Base-by-base conservation (phyloP, 2,329 filamentous ascomycete genomes). In the Scleromitrula shiraiana region DNA sequence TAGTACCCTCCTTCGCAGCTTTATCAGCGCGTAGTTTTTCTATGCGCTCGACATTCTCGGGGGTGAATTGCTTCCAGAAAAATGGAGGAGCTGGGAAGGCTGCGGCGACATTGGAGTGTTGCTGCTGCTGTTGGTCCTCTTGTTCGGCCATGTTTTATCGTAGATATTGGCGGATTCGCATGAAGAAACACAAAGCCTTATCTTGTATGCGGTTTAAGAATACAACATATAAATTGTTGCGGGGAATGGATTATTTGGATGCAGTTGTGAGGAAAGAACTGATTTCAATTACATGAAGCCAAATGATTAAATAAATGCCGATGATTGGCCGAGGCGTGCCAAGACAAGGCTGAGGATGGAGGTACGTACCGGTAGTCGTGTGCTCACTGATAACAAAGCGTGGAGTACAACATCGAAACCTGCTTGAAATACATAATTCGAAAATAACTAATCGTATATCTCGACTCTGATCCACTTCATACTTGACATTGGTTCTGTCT, bases 51-150 rank as follows among this genome's bases (percentile, higher is more conserved):
- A 87, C 61, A 62, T 91, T 94, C 23, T 84, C 79, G 3, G 80
- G 66, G 0, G 88, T 95, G 68, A 97, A 97, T 64, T 86, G 76
- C 57, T 84, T 83, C 82, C 87, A 97, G 69, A 96, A 95, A 1
- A 84, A 82, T 22, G 93, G 93, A 22, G 93, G 93, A 44, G 85
- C 80, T 20, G 93, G 91, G 64, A 89, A 95, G 33, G 83, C 80
- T 20, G 84, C 80, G 22, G 80, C 74, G 58, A 23, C 15, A n/a
- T n/a, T n/a, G n/a, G n/a, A n/a, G 7, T 76, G 66, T 39, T 72
- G 69, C 54, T 71, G 68, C 46, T 69, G 69, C 50, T 73, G 71
- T 35, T 47, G 44, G 12, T 47, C 44, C 19, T 36, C 15, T 19
- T 36, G 15, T 44, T 80, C 80, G 50, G 78, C 79, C 83, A 87